Percentiles rank a stretch among this genome's conserved stretches.
Evolutionary conservation across 495 filamentous ascomycete species (phyloP).

Genomic region (Trichoderma reesei): DNA sequence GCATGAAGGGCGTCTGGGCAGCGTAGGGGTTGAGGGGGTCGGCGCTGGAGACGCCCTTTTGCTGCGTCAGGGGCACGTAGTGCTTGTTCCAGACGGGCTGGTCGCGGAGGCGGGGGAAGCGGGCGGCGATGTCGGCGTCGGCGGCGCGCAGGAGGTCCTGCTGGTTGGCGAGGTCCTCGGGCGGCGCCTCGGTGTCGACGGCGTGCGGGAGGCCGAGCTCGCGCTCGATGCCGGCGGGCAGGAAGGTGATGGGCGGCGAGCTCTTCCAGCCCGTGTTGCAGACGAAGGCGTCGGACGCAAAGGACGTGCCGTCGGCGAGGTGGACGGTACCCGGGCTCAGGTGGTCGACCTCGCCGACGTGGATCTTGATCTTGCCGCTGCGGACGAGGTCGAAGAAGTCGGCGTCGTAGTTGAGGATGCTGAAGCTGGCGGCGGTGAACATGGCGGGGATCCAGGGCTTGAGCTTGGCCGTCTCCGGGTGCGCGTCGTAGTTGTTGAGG

Average conservation of each 20-base stretch:
- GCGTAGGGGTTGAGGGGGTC: constrained; percentile 27
- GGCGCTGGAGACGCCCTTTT: constrained; percentile 20
- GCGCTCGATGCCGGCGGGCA: constrained; percentile 43
- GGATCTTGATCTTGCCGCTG: constrained; percentile 47
- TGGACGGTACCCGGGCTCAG: constrained; percentile 42
- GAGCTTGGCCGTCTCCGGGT: constrained; percentile 54
- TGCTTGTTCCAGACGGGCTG: constrained; percentile 36
- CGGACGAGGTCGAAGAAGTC: constrained; percentile 54
- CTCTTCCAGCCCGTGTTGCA: constrained; percentile 62
- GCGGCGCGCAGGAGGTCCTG: constrained; percentile 28
- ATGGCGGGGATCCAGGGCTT: constrained; percentile 55
- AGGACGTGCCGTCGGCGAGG: constrained; percentile 43
- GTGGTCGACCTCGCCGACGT: constrained; percentile 50
- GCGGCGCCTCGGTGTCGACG: constrained; percentile 11
- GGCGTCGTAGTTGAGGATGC: constrained; percentile 60
- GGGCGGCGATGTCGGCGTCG: constrained; percentile 55
- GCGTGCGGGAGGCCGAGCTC: constrained; percentile 36
- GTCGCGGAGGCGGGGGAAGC: constrained; percentile 52
- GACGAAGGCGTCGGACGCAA: constrained; percentile 55
- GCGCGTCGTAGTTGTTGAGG: constrained; percentile 47
- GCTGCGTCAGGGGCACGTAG: constrained; percentile 31
- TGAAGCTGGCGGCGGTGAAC: constrained; percentile 51
- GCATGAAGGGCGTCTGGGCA: constrained; percentile 31
- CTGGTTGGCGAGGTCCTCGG: constrained; percentile 23
- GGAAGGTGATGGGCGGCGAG: constrained; percentile 52